Base-by-base conservation (phyloP, 1,139 yeast species). In the Candida dubliniensis region DNA sequence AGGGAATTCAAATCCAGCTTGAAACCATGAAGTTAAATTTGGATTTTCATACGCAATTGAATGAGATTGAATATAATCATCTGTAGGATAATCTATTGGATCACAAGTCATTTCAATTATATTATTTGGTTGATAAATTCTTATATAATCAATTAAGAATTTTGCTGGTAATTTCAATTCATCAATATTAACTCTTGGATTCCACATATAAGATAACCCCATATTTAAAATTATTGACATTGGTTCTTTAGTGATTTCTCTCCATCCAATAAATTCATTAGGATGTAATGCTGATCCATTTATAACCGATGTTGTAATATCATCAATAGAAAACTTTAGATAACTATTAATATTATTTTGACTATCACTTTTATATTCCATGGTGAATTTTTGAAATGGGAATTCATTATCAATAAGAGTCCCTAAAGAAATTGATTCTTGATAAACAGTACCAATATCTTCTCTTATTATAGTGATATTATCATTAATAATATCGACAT, bases 391-490 rank as follows among this genome's bases (percentile, higher is more conserved):
- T 40, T 60, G 67, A 47, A 59, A 64, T 30, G 32, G 32, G 7
- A 30, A 38, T 63, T 65, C 60, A 13, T 60, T 52, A 18, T 47
- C 45, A 43, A 61, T 57, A 34, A 64, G 43, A 2, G 67, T 58
- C 2, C 55, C 57, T 4, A 58, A 62, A 5, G 67, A 61, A 13
- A 64, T 56, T n/a, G 68, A 64, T 49, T 64, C 64, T 50, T 64
- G 69, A 32, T 56, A 50, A 2, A 66, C 66, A 2, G 66, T 60
- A 2, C 69, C 68, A 2, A 65, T 56, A 38, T 62, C 60, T n/a
- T 57, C 48, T 48, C 64, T 62, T 56, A 63, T 55, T 14, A 55
- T 50, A 2, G 69, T 61, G 13, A 57, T 45, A 42, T 56, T 56
- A 27, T 41, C 14, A 40, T 60, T 44, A 32, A 52, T 42, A 30